These are phyloP conservation scores for Conidiobolus incongruus DNA, from an alignment of 371 early-diverging fungal genomes.

Conservation along the genomic window DNA sequence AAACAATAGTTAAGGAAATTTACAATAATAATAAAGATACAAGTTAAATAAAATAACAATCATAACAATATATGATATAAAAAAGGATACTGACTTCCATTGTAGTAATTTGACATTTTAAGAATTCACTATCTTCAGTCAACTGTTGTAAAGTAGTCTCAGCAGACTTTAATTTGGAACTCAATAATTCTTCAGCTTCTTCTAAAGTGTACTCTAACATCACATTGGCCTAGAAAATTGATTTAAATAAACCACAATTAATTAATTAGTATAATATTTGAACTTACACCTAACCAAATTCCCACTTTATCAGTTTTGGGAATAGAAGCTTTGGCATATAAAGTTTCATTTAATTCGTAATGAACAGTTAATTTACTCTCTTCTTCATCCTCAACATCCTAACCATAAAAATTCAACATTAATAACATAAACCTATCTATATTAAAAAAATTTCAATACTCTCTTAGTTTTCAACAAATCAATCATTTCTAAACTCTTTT, in stretches of 20 bases:
- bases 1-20: slow-evolving; percentile 3
- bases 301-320: slow-evolving; percentile 54
- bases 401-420: neutral
- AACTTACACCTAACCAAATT: slow-evolving; percentile 84
- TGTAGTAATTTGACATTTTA: slow-evolving; percentile 90
- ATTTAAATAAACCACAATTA: neutral
- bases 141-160: slow-evolving; percentile 38
- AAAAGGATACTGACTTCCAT: slow-evolving; percentile 84
- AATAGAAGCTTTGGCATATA: slow-evolving; percentile 69
- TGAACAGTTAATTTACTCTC: slow-evolving; percentile 58
- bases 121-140: slow-evolving; percentile 76
- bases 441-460: slow-evolving; percentile 8
- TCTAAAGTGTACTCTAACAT: slow-evolving; percentile 84
- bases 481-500: slow-evolving; percentile 75
- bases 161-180: slow-evolving; percentile 53
- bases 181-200: slow-evolving; percentile 69
- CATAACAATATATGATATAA: neutral
- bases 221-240: slow-evolving; percentile 56
- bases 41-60: neutral
- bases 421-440: neutral
- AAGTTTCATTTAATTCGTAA: slow-evolving; percentile 84
- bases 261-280: neutral
- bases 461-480: slow-evolving; percentile 38
- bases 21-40: slow-evolving; percentile 5
- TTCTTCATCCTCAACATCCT: slow-evolving; percentile 40